Evolutionary conservation across 1,139 yeast species (phyloP).

Genomic region (Yamadazyma atmosphaerica): DNA sequence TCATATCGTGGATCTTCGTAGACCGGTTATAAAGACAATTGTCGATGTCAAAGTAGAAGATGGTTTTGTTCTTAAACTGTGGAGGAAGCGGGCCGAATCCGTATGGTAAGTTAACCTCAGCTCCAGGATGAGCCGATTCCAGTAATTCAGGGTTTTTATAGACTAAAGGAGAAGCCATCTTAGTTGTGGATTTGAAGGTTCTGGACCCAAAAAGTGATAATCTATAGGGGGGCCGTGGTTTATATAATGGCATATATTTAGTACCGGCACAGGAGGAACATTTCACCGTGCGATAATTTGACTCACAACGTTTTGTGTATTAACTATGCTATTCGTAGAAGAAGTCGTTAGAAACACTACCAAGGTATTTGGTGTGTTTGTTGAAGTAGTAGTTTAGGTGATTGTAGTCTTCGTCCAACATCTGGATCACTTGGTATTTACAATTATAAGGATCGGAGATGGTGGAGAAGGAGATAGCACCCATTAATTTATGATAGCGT

Average conservation of each 20-base stretch:
- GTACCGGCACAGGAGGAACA: too few relatives aligned
- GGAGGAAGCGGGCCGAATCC: constrained; percentile 50
- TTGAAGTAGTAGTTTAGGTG: constrained; percentile 12
- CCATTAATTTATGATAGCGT: constrained; percentile 12
- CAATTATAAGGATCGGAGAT: constrained; percentile 5
- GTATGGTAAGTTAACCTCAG: constrained; percentile 39
- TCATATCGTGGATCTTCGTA: constrained; percentile 75
- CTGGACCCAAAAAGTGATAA: not conserved
- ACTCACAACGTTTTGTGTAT: too few relatives aligned
- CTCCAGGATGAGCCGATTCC: constrained; percentile 26
- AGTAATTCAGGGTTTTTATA: constrained; percentile 27
- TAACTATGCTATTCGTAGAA: too few relatives aligned
- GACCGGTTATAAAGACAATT: constrained; percentile 81
- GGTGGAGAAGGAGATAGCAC: constrained; percentile 7
- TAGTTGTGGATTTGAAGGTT: too few relatives aligned
- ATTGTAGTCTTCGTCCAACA: constrained; percentile 12
- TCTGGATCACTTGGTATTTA: constrained; percentile 3
- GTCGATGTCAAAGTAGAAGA: constrained; percentile 90
- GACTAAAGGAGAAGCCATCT: constrained; percentile 11
- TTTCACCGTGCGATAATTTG: not conserved
- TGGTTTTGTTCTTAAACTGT: constrained; percentile 32
- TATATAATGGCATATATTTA: too few relatives aligned
- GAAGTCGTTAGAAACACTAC: constrained; percentile 2
- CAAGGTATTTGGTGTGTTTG: constrained; percentile 6
- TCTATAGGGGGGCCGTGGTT: too few relatives aligned